phyloP scores from a whole-genome alignment of 2,329 filamentous ascomycete genomes.

The Diaporthe australafricana region DNA sequence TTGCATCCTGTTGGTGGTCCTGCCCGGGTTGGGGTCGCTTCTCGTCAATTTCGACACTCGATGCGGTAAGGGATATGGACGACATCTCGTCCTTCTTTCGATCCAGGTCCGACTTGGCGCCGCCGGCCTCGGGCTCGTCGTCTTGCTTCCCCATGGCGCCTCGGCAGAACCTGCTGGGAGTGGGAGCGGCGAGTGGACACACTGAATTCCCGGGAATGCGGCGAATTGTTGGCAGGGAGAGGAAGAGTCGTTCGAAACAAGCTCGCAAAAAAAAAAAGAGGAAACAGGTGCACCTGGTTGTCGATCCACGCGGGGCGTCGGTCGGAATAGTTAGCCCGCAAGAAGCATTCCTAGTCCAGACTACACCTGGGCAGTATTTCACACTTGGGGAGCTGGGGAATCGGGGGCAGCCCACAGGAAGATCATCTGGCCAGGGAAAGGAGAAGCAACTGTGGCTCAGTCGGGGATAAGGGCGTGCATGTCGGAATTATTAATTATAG shows the following conservation, averaged over 20 bases:
- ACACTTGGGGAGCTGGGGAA: background rate
- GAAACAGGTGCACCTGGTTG: background rate
- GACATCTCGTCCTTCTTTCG: background rate
- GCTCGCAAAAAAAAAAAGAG: background rate
- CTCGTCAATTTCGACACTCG: slow-evolving; percentile 32
- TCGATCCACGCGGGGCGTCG: background rate
- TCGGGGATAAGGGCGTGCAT: background rate
- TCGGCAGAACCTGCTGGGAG: background rate
- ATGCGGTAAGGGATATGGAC: slow-evolving; percentile 21
- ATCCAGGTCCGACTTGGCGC: background rate
- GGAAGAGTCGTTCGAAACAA: background rate
- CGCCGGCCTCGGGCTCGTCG: slow-evolving; percentile 12
- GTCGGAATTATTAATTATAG: background rate
- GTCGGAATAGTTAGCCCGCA: background rate
- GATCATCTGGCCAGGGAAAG: slow-evolving; percentile 2
- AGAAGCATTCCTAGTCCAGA: background rate
- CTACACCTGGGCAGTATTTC: no score
- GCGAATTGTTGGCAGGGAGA: background rate
- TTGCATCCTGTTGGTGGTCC: background rate
- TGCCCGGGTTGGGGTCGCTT: background rate
- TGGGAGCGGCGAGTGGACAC: background rate
- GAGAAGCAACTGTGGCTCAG: background rate
- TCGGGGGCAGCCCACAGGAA: background rate
- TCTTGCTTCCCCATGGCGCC: slow-evolving; percentile 22
- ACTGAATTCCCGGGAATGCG: no score